Evolutionary conservation across 352 stramenopile genomes (phyloP), one percentile per base, ranked within the genome.

Genomic region (Globisporangium echinulatum): DNA sequence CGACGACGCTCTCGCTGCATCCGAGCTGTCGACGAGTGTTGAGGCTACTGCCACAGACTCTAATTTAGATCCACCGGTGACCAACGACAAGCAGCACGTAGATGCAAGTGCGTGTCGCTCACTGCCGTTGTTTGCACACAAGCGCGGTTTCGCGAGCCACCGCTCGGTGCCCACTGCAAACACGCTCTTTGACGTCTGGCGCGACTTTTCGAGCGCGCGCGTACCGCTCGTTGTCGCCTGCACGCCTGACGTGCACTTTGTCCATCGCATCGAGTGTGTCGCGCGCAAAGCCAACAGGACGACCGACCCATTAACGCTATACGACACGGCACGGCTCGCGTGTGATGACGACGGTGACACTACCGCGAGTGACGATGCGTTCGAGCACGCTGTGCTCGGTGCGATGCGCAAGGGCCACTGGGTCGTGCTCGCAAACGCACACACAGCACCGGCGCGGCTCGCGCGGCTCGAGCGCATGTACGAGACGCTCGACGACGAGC

Each of bases 391-490:
- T 6, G 36, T 90, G 0, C n/a, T 72, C 5, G 9, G 37, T 19
- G 72, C 78, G 4, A 79, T 83, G 56, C 63, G 72, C 25, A 85
- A 75, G 38, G 81, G 81, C 0, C 67, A 79, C 17, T 90, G 81
- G 81, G 61, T 81, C 9, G 73, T 87, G 6, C 44, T 88, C 4
- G 60, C 71, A 6, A 69, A 80, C 25, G 19, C 81, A 0, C 71
- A 90, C 25, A 38, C 59, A 2, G 59, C 52, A 4, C 43, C 64
- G 0, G 14, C 57, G 2, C 72, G 67, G 39, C 39, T 77, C 6
- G 8, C 25, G 3, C 63, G 67, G 19, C 42, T 90, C 0, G 47
- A 59, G 43, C 61, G 33, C 0, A 60, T 86, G 4, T 76, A 82
- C 13, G 54, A 77, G 11, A 59, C 49, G 2, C 64, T 85, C 0